Evolutionary conservation across 345 rosid genomes (phyloP).

Genomic region (Salix viminalis): DNA sequence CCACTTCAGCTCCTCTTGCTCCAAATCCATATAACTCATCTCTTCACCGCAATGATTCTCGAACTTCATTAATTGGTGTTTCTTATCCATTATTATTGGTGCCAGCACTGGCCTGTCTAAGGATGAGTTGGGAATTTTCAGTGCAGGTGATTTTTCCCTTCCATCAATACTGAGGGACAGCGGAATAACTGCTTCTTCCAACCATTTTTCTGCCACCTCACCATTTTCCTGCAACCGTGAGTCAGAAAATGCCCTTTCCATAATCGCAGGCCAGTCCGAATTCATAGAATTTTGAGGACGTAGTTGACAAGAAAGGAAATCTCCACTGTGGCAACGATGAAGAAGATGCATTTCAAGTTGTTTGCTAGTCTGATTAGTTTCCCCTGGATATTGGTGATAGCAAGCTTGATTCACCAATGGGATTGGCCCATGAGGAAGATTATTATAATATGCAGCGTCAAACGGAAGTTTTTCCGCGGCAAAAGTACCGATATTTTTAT

Average conservation of each 20-base stretch:
- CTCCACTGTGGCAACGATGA: conserved; percentile 42
- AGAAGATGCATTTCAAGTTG: conserved; percentile 31
- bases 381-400: conserved; percentile 31
- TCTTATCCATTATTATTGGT: conserved; percentile 32
- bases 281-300: conserved; percentile 25
- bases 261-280: conserved; percentile 28
- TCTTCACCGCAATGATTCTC: conserved; percentile 20
- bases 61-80: conserved; percentile 8
- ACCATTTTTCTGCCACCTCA: conserved; percentile 14
- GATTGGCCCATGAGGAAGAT: conserved; percentile 27
- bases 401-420: conserved; percentile 32
- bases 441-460: conserved; percentile 36
- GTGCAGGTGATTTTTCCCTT: conserved; percentile 40
- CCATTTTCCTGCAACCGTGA: conserved; percentile 44
- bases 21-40: conserved; percentile 19
- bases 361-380: conserved; percentile 26
- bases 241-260: conserved; percentile 56
- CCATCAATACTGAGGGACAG: conserved; percentile 25
- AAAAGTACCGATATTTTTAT: conserved; percentile 19
- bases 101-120: conserved; percentile 23
- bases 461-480: conserved; percentile 16
- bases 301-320: conserved; percentile 23
- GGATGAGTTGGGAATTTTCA: conserved; percentile 33
- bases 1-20: conserved; percentile 19
- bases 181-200: conserved; percentile 28